Conservation (phyloP, 2,329 filamentous ascomycete genomes). For the Arthroderma uncinatum region DNA sequence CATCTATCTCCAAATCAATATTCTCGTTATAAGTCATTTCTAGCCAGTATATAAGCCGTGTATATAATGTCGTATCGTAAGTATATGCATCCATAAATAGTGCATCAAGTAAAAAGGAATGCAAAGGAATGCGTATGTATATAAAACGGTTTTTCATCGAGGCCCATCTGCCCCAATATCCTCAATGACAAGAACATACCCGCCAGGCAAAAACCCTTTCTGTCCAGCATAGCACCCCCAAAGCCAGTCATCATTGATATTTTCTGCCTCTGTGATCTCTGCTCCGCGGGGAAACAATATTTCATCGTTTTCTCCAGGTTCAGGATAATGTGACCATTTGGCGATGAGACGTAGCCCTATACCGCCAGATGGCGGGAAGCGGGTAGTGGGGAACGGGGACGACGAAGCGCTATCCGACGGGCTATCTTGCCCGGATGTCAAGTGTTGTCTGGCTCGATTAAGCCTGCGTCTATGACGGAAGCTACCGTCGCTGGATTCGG, state of each 20-base stretch:
- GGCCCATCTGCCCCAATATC: constrained; percentile 18
- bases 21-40: not conserved
- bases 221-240: constrained; percentile 74
- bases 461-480: constrained; percentile 11
- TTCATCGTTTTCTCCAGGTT: constrained; percentile 50
- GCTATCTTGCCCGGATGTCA: not conserved
- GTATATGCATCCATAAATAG: not conserved
- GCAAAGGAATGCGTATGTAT: not conserved
- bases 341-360: constrained; percentile 54
- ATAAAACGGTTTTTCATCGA: not conserved
- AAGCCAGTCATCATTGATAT: constrained; percentile 85
- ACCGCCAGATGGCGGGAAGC: constrained; percentile 66
- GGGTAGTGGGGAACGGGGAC: not conserved
- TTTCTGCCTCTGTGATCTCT: constrained; percentile 70
- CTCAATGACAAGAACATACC: constrained; percentile 52
- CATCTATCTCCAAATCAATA: not conserved
- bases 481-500: constrained; percentile 9
- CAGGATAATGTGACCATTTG: constrained; percentile 68
- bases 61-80: not conserved
- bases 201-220: constrained; percentile 68
- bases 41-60: no score
- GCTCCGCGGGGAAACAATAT: constrained; percentile 73
- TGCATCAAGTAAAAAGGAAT: not conserved
- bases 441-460: constrained; percentile 5
- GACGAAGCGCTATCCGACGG: constrained; percentile 7